A percentile compares a stretch with the other conserved stretches of the same genome.
phyloP scores from a whole-genome alignment of 305 asterid species.

The Fraxinus greggii region DNA sequence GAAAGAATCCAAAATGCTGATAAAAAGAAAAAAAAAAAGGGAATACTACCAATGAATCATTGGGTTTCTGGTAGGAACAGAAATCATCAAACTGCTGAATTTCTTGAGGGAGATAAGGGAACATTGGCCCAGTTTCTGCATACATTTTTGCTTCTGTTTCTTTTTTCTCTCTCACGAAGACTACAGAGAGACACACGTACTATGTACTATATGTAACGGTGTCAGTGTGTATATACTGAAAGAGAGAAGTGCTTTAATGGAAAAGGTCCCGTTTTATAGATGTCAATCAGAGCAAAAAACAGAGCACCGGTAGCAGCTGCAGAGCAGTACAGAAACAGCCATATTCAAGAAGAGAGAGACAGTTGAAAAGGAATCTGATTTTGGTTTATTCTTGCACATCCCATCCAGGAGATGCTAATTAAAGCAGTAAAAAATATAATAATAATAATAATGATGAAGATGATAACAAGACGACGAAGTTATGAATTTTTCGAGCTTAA shows the following conservation, averaged over 20 bases:
- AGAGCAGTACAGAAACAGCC: slow-evolving; percentile 23
- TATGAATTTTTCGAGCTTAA: not conserved
- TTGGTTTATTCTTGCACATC: slow-evolving; percentile 38
- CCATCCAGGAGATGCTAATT: not conserved
- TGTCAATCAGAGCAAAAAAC: slow-evolving; percentile 36
- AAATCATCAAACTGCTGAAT: slow-evolving; percentile 59
- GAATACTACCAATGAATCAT: slow-evolving; percentile 51
- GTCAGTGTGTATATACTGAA: slow-evolving; percentile 18
- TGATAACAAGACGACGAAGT: not conserved
- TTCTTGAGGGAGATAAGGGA: slow-evolving; percentile 64
- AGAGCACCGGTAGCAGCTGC: slow-evolving; percentile 32
- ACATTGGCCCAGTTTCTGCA: slow-evolving; percentile 65
- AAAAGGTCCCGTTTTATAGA: slow-evolving; percentile 45
- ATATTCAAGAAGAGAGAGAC: slow-evolving; percentile 20
- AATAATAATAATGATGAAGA: too few relatives aligned
- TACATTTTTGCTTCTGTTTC: slow-evolving; percentile 46
- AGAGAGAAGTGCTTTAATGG: slow-evolving; percentile 35
- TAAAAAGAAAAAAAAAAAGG: slow-evolving; percentile 2
- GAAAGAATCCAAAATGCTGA: slow-evolving; percentile 19
- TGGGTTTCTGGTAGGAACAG: slow-evolving; percentile 50
- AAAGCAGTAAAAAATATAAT: not conserved
- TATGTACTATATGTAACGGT: not conserved
- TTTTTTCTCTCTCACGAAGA: slow-evolving; percentile 3
- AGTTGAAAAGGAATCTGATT: slow-evolving; percentile 45
- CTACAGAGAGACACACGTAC: not conserved